A percentile compares a stretch with the other conserved stretches of the same genome.
Evolutionary conservation across 2,329 filamentous ascomycete genomes (phyloP).

Genomic region (Tolypocladium amazonense): DNA sequence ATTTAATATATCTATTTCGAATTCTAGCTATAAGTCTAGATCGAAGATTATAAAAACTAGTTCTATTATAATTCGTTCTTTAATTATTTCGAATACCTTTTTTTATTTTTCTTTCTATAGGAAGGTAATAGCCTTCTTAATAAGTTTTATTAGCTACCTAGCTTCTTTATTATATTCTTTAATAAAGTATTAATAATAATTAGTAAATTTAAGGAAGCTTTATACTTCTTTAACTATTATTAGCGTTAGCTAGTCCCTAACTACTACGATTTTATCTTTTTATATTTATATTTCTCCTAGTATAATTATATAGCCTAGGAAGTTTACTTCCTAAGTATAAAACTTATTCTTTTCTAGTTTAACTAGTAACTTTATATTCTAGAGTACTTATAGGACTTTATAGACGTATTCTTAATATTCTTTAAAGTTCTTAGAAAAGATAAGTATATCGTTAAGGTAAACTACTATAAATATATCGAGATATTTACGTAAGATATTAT

Average conservation of each 20-base stretch:
- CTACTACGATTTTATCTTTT: no score
- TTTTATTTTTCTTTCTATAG: no score
- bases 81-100: no score
- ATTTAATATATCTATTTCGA: no score
- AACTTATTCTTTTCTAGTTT: not conserved
- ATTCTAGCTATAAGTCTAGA: not conserved
- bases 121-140: no score
- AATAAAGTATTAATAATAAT: not conserved
- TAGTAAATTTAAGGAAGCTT: not conserved
- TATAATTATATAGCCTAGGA: not conserved
- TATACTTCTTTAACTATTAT: not conserved
- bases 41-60: not conserved
- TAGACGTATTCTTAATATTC: not conserved
- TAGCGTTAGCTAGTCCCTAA: no score
- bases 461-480: no score
- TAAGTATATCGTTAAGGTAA: no score
- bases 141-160: no score
- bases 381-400: not conserved
- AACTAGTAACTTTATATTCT: not conserved
- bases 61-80: no score
- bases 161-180: not conserved
- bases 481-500: no score
- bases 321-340: not conserved
- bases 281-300: no score
- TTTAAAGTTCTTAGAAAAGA: constrained; percentile 4